Evolutionary conservation across 2,329 filamentous ascomycete species (phyloP).

Genomic region (Colletotrichum sidae): DNA sequence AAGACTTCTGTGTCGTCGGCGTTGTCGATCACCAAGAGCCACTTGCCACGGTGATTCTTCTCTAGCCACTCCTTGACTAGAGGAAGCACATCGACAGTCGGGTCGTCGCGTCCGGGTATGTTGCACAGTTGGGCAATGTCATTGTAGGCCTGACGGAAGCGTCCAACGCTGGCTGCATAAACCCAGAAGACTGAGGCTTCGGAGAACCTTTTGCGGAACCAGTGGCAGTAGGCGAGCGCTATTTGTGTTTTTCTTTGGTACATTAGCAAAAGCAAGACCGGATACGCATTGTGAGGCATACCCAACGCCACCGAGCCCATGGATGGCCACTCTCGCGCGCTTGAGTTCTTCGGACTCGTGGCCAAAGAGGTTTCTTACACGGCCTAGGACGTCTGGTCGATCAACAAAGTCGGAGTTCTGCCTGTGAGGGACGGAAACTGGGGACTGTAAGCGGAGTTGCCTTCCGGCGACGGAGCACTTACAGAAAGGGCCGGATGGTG

Average conservation of each 20-base stretch:
- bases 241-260: constrained; percentile 47
- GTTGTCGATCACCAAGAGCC: constrained; percentile 40
- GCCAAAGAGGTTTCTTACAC: not conserved
- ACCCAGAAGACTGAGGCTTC: constrained; percentile 49
- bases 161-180: constrained; percentile 45
- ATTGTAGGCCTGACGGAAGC: constrained; percentile 43
- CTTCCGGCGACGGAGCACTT: not conserved
- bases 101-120: constrained; percentile 41
- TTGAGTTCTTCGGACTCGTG: not conserved
- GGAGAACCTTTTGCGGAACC: constrained; percentile 37
- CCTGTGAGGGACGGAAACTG: constrained; percentile 5
- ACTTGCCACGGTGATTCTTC: constrained; percentile 32
- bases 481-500: not conserved
- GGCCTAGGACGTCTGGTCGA: not conserved
- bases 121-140: constrained; percentile 43
- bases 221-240: constrained; percentile 44
- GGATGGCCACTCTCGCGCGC: not conserved
- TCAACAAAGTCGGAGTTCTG: not conserved
- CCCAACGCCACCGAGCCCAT: constrained; percentile 19
- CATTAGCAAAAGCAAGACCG: constrained; percentile 14
- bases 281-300: not conserved
- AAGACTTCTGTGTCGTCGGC: constrained; percentile 35
- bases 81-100: constrained; percentile 38
- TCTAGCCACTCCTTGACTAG: constrained; percentile 46
- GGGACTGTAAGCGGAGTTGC: not conserved